Conservation (phyloP, 179 eudicot species). For the Silene coronaria region DNA sequence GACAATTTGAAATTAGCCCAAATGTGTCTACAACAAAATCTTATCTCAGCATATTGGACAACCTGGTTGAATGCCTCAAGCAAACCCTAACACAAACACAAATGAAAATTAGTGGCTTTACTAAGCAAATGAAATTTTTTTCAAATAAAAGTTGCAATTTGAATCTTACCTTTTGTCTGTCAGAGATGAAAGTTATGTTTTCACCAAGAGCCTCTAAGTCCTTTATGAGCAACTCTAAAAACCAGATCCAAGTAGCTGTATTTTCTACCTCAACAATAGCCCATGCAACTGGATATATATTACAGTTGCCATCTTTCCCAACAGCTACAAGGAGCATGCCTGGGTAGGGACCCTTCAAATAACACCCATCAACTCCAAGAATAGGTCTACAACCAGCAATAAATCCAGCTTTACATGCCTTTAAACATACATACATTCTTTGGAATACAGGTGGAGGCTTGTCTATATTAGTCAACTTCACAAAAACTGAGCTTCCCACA, state of each 20-base stretch:
- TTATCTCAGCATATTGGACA: background rate
- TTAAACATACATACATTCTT: background rate
- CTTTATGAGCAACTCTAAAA: background rate
- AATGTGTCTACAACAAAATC: background rate
- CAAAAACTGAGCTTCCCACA: background rate
- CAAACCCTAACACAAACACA: background rate
- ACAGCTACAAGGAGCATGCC: background rate
- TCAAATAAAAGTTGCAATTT: too few species aligned
- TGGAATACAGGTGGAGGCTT: background rate
- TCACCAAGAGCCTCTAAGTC: background rate
- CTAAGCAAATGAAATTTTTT: too few species aligned
- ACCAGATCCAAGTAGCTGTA: background rate
- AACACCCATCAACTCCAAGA: background rate
- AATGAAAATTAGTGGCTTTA: too few species aligned
- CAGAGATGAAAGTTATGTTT: background rate
- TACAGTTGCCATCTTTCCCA: background rate
- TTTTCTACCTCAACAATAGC: background rate
- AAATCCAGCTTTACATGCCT: background rate
- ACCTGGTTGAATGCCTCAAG: background rate
- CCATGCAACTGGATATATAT: constrained; percentile 2
- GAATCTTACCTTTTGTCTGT: constrained; percentile 17
- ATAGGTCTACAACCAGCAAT: background rate
- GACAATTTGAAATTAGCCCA: background rate
- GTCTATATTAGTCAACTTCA: background rate
- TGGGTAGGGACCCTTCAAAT: background rate